Percentiles rank a stretch among this genome's conserved stretches.
Conservation (phyloP, 2,329 filamentous ascomycete genomes). For the Botryotinia convoluta region DNA sequence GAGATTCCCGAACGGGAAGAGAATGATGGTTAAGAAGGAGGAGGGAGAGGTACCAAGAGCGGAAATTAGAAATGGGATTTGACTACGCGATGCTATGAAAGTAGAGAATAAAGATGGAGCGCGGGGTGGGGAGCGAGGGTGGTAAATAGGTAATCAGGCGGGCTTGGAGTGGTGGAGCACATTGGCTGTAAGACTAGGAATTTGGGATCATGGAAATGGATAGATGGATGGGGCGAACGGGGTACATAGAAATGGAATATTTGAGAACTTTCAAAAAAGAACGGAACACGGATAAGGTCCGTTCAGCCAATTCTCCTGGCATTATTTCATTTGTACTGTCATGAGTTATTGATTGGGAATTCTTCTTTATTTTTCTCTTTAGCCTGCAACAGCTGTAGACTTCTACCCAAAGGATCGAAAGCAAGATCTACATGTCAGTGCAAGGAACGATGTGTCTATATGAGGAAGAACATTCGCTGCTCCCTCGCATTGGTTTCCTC, state of each 20-base stretch:
- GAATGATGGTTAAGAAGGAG: slow-evolving; percentile 28
- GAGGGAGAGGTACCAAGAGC: slow-evolving; percentile 25
- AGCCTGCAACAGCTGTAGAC: not conserved
- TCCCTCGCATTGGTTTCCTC: too few species aligned
- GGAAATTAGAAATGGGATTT: slow-evolving; percentile 21
- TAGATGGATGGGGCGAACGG: not conserved
- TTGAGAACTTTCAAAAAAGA: not conserved
- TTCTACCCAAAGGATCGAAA: not conserved
- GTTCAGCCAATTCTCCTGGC: not conserved
- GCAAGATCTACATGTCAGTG: not conserved
- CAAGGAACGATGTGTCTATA: not conserved
- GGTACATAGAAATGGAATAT: not conserved
- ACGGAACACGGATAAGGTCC: too few species aligned
- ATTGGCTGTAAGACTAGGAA: not conserved
- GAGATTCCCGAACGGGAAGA: slow-evolving; percentile 30
- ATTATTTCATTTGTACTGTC: not conserved
- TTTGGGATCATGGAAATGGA: not conserved
- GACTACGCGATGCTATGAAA: not conserved
- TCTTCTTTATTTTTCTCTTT: not conserved
- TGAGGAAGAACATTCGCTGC: too few species aligned
- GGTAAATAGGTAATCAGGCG: not conserved
- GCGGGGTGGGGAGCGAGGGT: not conserved
- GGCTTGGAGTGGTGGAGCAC: not conserved
- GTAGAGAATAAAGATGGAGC: too few species aligned
- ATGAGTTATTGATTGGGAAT: too few species aligned